Evolutionary conservation across 2,329 filamentous ascomycete genomes (phyloP), one percentile per base, ranked within the genome.

Genomic region (Cladosporium sphaerospermum): DNA sequence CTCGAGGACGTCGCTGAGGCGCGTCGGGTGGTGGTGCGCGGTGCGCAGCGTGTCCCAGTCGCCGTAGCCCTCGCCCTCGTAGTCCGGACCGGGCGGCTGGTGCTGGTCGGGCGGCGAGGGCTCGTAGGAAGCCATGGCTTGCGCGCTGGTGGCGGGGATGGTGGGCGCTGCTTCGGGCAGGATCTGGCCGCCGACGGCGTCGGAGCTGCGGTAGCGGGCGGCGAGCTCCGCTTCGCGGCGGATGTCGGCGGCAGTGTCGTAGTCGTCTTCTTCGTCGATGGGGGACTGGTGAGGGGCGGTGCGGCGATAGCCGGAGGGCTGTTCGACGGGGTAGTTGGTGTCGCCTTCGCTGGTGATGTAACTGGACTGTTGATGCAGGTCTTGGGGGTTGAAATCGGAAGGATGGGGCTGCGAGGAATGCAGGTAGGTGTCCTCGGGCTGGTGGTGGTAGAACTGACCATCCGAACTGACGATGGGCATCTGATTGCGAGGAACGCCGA

Each of bases 1-100:
- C 65, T 89, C 89, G 65, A 93, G 78, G 28, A 96, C 90, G 70
- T 95, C 90, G 68, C 89, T 95, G 57, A 96, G 75, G 53, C 91
- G 77, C 8, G 90, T 95, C 0, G 90, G 90, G 70, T 96, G 89
- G 61, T 93, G 88, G 69, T 95, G 90, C 48, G 54, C 60, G 36
- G 57, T 80, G 19, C 85, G 84, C 57, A 89, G 75, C n/a, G 73
- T 71, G 58, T 93, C 88, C 88, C 89, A 95, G 4, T 57, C 59
- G 13, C 81, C 84, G 2, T 83, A 78, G 1, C 81, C 79, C 13
- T 89, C 85, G 14, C 64, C 64, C 57, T 56, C 67, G 62, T 57
- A 71, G 61, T 54, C 69, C 56, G 63, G 71, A 64, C 19, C 46
- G 1, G 54, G 56, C 2, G 60, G 62, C 19, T 57, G 57, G 11